phyloP scores from a whole-genome alignment of 768 basidiomycete genomes.

The Agrocybe chaxingu region DNA sequence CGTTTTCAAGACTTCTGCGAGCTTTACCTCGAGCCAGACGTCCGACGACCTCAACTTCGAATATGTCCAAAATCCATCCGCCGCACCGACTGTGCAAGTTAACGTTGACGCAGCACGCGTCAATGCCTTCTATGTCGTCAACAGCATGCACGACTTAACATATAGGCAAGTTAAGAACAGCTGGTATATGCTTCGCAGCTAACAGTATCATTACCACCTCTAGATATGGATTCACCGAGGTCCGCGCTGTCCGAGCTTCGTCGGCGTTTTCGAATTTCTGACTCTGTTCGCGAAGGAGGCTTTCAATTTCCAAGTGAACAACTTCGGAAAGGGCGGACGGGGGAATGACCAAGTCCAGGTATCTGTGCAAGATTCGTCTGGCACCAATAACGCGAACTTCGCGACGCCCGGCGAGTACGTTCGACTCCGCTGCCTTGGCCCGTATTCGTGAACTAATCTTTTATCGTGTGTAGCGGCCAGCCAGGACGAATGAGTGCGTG shows the following conservation, averaged over 20 bases:
- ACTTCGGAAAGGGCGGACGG: conserved; percentile 49
- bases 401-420: conserved; percentile 19
- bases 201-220: conserved; percentile 31
- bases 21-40: conserved; percentile 32
- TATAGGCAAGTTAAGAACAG: conserved; percentile 36
- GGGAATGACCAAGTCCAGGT: conserved; percentile 49
- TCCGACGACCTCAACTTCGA: conserved; percentile 35
- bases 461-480: conserved; percentile 10
- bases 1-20: conserved; percentile 26
- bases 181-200: neutral
- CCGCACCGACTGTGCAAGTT: conserved; percentile 24
- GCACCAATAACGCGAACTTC: conserved; percentile 43
- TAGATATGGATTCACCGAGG: conserved; percentile 51
- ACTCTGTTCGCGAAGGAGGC: conserved; percentile 41
- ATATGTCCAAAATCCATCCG: conserved; percentile 29
- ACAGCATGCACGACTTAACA: conserved; percentile 51
- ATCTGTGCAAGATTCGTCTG: conserved; percentile 49
- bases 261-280: no score
- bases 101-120: conserved; percentile 55
- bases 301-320: conserved; percentile 51
- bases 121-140: conserved; percentile 59
- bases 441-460: neutral
- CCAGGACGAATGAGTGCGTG: conserved; percentile 12
- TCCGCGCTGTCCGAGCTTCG: neutral
- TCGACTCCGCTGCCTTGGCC: neutral